Evolutionary conservation across 805 yeast genomes (phyloP).

Genomic region (Wickerhamiella allomyrinae): DNA sequence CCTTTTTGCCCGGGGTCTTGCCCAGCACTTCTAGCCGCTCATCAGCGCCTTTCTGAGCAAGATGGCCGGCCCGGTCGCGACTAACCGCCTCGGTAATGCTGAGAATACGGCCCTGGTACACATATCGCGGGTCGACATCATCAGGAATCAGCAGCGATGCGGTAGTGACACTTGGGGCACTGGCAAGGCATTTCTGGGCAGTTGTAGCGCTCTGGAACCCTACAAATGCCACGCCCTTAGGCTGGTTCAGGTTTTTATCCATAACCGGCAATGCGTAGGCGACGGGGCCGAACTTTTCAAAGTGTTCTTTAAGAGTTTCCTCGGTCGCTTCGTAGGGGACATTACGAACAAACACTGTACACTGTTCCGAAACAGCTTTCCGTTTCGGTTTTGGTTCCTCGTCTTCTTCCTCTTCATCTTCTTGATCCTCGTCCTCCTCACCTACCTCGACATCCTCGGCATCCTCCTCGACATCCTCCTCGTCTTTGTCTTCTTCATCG

Average conservation of each 20-base stretch:
- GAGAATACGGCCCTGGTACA: constrained; percentile 81
- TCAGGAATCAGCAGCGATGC: constrained; percentile 70
- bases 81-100: constrained; percentile 77
- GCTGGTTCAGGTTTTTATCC: constrained; percentile 71
- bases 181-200: constrained; percentile 50
- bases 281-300: constrained; percentile 69
- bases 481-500: constrained; percentile 18
- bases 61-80: constrained; percentile 60
- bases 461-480: constrained; percentile 19
- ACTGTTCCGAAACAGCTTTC: constrained; percentile 23
- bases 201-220: constrained; percentile 56
- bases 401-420: constrained; percentile 22
- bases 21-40: constrained; percentile 68
- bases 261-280: constrained; percentile 87
- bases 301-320: constrained; percentile 66
- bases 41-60: constrained; percentile 58
- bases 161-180: constrained; percentile 64
- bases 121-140: constrained; percentile 75
- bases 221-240: constrained; percentile 91
- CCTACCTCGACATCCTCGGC: constrained; percentile 24
- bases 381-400: constrained; percentile 19
- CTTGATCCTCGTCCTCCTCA: constrained; percentile 27
- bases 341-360: constrained; percentile 74
- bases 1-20: constrained; percentile 63
- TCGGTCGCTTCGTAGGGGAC: constrained; percentile 88